Percentiles rank a stretch among this genome's conserved stretches.
Evolutionary conservation across 139 green algal species (phyloP).

Genomic region (Picochlorum sp.): DNA sequence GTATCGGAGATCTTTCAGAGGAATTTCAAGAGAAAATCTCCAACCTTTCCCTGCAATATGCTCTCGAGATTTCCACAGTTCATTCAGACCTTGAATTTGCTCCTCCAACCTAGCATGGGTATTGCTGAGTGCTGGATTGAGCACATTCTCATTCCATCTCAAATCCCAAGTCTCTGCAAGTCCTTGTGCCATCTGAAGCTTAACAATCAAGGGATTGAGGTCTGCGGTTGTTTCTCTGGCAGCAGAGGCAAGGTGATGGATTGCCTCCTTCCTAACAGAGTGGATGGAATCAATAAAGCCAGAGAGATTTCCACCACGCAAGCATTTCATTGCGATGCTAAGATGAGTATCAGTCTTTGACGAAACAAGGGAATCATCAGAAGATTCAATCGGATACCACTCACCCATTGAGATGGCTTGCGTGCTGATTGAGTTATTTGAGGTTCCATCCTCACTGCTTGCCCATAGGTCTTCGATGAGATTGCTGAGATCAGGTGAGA

Average conservation of each 20-base stretch:
- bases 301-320: slow-evolving; percentile 30
- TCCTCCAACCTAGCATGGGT: slow-evolving; percentile 11
- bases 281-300: slow-evolving; percentile 24
- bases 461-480: too few relatives aligned
- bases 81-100: neutral
- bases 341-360: too few relatives aligned
- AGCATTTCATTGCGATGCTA: neutral
- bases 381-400: too few relatives aligned
- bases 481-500: neutral
- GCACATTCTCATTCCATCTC: neutral
- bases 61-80: slow-evolving; percentile 3
- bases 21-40: slow-evolving; percentile 43
- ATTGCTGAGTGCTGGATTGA: slow-evolving; percentile 6
- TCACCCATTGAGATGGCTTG: too few relatives aligned
- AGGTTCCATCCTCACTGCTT: too few relatives aligned
- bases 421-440: too few relatives aligned
- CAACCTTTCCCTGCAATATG: slow-evolving; percentile 2
- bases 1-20: slow-evolving; percentile 39
- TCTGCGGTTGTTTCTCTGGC: slow-evolving; percentile 34
- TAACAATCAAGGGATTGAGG: slow-evolving; percentile 45
- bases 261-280: slow-evolving; percentile 5
- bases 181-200: slow-evolving; percentile 50
- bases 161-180: slow-evolving; percentile 38
- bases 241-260: slow-evolving; percentile 18
- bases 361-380: too few relatives aligned